phyloP scores from a whole-genome alignment of 2,329 filamentous ascomycete genomes.

The Ceratocystiopsis sp. region DNA sequence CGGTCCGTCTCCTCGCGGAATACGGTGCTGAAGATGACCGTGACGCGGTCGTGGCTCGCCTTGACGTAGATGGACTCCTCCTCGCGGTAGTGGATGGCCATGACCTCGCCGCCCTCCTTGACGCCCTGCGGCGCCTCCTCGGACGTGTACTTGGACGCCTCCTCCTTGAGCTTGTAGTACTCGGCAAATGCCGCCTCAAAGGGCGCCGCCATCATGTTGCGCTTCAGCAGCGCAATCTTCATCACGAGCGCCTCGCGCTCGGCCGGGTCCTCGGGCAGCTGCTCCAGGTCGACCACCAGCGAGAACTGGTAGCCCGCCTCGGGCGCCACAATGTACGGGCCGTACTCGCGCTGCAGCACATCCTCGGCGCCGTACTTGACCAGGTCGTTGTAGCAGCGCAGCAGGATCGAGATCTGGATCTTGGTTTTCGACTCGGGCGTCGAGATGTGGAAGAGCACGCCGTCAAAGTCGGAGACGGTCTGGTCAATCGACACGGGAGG shows the following conservation, averaged over 20 bases:
- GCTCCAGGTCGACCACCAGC: constrained; percentile 73
- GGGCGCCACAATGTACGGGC: constrained; percentile 69
- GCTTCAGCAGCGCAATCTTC: constrained; percentile 82
- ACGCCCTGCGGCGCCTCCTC: constrained; percentile 89
- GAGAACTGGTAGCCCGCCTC: constrained; percentile 96
- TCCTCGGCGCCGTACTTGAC: constrained; percentile 83
- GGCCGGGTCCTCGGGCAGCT: constrained; percentile 63
- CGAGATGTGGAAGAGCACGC: constrained; percentile 95
- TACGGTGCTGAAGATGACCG: constrained; percentile 95
- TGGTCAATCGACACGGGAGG: constrained; percentile 85
- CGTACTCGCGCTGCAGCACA: constrained; percentile 89
- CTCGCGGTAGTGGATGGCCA: constrained; percentile 95
- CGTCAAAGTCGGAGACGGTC: constrained; percentile 96
- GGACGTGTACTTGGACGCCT: constrained; percentile 80
- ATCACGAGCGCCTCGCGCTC: constrained; percentile 71
- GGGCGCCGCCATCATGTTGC: constrained; percentile 95
- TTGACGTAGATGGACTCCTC: constrained; percentile 99
- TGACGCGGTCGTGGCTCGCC: constrained; percentile 88
- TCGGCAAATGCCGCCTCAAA: constrained; percentile 96
- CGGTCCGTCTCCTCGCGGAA: constrained; percentile 97
- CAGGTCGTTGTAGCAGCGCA: constrained; percentile 88
- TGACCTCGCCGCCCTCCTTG: constrained; percentile 76
- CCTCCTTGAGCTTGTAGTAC: constrained; percentile 70
- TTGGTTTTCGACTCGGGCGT: constrained; percentile 87
- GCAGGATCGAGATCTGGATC: constrained; percentile 85